A percentile compares a stretch with the other conserved stretches of the same genome.
These are phyloP conservation scores for Aspergillus ochraceus DNA, from an alignment of 2,329 filamentous ascomycete species.

Conservation along the genomic window DNA sequence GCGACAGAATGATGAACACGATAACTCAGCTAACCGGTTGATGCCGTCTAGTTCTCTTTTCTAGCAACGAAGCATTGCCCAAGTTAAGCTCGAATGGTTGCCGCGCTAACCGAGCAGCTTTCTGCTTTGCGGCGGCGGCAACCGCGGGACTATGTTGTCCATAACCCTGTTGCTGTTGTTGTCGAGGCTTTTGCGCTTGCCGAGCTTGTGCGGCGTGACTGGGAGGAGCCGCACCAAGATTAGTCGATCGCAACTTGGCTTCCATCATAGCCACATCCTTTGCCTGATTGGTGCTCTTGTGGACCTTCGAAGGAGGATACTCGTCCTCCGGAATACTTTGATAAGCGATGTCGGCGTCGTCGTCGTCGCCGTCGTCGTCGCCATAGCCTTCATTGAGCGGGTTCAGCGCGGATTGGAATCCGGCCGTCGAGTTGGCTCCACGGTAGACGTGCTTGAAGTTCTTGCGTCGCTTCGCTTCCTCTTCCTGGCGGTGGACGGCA, in stretches of 20 bases:
- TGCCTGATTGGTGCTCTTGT: slow-evolving; percentile 58
- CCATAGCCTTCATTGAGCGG: slow-evolving; percentile 64
- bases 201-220: slow-evolving; percentile 64
- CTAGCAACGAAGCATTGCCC: slow-evolving; percentile 85
- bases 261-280: slow-evolving; percentile 72
- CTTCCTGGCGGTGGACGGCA: slow-evolving; percentile 92
- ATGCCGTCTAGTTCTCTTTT: slow-evolving; percentile 58
- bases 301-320: slow-evolving; percentile 63
- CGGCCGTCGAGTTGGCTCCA: slow-evolving; percentile 53
- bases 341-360: slow-evolving; percentile 27
- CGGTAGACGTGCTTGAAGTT: slow-evolving; percentile 72
- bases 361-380: slow-evolving; percentile 57
- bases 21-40: slow-evolving; percentile 28
- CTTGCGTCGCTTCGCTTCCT: slow-evolving; percentile 89
- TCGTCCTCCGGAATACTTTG: slow-evolving; percentile 15
- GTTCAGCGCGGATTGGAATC: slow-evolving; percentile 63
- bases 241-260: slow-evolving; percentile 81
- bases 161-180: slow-evolving; percentile 61
- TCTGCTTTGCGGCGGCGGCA: slow-evolving; percentile 78
- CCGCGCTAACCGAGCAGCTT: slow-evolving; percentile 71
- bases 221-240: slow-evolving; percentile 56
- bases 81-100: slow-evolving; percentile 90
- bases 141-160: slow-evolving; percentile 85
- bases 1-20: background rate
- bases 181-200: slow-evolving; percentile 54